Base-by-base conservation (phyloP, 2,329 filamentous ascomycete species). In the Diaporthe vexans region DNA sequence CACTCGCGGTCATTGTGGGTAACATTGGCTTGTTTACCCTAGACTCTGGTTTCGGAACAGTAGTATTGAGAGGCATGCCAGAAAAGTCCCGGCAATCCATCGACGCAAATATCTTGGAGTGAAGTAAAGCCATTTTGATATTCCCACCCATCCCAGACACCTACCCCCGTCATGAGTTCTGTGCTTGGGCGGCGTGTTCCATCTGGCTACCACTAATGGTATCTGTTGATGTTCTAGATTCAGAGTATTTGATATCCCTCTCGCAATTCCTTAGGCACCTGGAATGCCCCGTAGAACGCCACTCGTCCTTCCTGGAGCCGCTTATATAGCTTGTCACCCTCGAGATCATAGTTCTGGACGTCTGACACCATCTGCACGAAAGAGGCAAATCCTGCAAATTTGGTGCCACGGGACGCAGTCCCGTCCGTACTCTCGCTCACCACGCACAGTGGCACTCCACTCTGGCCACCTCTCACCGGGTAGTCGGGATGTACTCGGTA, bases 271-370 rank as follows among this genome's bases (percentile, higher is more conserved):
- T 21, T 29, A 24, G 63, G 46, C 4, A 67, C 63, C 10, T 67
- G 63, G 21, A 67, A 52, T 19, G 63, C 63, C 7, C 63, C 46
- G 26, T 67, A 52, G 46, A 52, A 67, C 6, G 63, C 63, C 29
- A 33, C 63, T 37, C 63, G 51, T 37, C 63, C 46, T 5, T 52
- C 63, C 29, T 67, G 63, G 17, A 67, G 63, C 46, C 63, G 46
- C 26, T 67, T 52, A 10, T 52, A 67, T 4, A 67, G 63, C 15
- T 26, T 52, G 33, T 67, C 63, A 37, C 63, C 63, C 29, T 67
- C 63, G 29, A 67, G 46, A 21, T 67, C 63, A 8, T 67, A 67
- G 21, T 67, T 67, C 46, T 67, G 63, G 6, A 67, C 63, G 26
- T 52, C 63, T 1, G 46, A 67, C 17, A 67, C 63, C 63, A 52